phyloP scores from a whole-genome alignment of 106 monocot genomes.

The Hemerocallis citrina region DNA sequence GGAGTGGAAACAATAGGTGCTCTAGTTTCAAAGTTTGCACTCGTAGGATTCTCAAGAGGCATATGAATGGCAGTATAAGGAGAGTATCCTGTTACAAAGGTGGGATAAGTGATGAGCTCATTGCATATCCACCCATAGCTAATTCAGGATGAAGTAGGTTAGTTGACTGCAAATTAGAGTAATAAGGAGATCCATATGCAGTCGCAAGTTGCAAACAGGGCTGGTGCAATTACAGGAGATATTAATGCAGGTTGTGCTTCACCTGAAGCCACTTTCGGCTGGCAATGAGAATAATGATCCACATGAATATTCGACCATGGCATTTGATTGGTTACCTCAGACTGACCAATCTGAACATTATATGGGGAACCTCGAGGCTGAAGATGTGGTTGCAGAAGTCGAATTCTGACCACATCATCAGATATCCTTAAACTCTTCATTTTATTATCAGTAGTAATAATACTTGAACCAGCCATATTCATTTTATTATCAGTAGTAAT shows the following conservation, averaged over 20 bases:
- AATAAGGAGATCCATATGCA: constrained; percentile 41
- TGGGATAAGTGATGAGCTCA: constrained; percentile 43
- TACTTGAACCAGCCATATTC: constrained; percentile 21
- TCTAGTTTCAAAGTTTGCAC: constrained; percentile 29
- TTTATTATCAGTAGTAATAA: constrained; percentile 28
- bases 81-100: constrained; percentile 52
- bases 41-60: constrained; percentile 37
- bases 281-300: constrained; percentile 36
- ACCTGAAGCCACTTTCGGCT: constrained; percentile 27
- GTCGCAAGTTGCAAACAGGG: constrained; percentile 34
- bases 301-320: constrained; percentile 7
- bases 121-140: constrained; percentile 43
- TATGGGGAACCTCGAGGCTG: constrained; percentile 17
- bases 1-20: constrained; percentile 28
- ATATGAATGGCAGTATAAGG: constrained; percentile 49
- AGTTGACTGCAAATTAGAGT: constrained; percentile 48
- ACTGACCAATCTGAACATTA: constrained; percentile 25
- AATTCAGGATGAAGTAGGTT: constrained; percentile 42
- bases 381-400: constrained; percentile 17
- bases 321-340: constrained; percentile 21
- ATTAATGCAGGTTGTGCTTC: constrained; percentile 42
- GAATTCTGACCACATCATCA: constrained; percentile 24
- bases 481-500: no score
- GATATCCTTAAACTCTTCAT: constrained; percentile 49
- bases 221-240: constrained; percentile 29